These are phyloP conservation scores for Sarocladiaceae sp. DNA, from an alignment of 2,329 filamentous ascomycete species.

Conservation along the genomic window DNA sequence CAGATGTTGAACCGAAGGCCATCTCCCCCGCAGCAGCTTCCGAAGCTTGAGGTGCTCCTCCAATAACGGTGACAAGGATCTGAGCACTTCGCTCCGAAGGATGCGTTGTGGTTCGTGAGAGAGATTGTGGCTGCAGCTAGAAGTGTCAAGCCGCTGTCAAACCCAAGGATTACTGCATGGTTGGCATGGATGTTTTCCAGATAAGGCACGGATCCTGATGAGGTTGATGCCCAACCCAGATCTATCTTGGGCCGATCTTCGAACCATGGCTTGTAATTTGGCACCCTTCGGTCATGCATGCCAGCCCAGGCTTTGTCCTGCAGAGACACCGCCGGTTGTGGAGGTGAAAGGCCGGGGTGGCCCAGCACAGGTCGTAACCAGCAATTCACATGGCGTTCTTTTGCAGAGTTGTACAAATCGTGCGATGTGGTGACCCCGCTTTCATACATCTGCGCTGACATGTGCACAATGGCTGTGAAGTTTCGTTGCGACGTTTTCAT, in stretches of 20 bases:
- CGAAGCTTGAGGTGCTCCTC: background rate
- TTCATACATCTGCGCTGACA: background rate
- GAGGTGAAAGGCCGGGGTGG: background rate
- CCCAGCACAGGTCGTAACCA: background rate
- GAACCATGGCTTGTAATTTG: background rate
- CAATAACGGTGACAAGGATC: too few relatives aligned
- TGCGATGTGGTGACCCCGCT: background rate
- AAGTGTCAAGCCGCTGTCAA: background rate
- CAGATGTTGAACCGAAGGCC: too few relatives aligned
- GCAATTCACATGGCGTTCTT: background rate
- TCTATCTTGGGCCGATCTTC: background rate
- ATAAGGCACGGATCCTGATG: background rate
- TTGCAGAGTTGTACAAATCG: background rate
- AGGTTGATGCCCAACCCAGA: conserved; percentile 8
- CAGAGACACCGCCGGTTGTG: conserved; percentile 1
- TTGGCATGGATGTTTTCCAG: background rate
- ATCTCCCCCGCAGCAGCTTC: too few relatives aligned
- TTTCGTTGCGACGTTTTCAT: background rate
- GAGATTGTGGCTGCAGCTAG: conserved; percentile 1
- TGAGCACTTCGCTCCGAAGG: background rate
- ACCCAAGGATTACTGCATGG: conserved; percentile 5
- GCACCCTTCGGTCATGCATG: background rate
- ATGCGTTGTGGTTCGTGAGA: background rate
- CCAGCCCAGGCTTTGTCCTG: background rate
- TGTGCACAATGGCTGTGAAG: background rate